Percentiles rank a stretch among this genome's conserved stretches.
Conservation (phyloP, 192 early-diverging fungal genomes). For the Coemansia interrupta region DNA sequence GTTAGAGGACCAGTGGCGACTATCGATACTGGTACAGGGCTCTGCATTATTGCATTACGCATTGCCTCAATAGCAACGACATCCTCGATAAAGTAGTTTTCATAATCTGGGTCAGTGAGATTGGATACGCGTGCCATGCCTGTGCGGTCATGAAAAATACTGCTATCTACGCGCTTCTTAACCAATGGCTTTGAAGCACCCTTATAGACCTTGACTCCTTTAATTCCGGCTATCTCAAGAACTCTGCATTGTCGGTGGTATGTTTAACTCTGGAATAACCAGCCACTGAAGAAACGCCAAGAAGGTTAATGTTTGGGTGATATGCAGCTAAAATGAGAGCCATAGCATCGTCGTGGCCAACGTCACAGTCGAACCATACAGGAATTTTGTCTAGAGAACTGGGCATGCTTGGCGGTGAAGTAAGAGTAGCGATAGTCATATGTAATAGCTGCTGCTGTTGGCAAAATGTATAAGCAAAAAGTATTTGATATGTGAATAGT, state of each 20-base stretch:
- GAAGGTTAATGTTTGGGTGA: constrained; percentile 22
- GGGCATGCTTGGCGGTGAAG: not conserved
- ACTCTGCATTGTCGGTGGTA: constrained; percentile 27
- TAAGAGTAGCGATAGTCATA: too few relatives aligned
- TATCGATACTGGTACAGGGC: constrained; percentile 15
- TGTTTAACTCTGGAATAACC: constrained; percentile 21
- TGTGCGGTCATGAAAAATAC: constrained; percentile 11
- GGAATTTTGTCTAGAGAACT: constrained; percentile 2
- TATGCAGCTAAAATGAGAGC: constrained; percentile 31
- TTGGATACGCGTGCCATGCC: constrained; percentile 16
- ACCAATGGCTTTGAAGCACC: constrained; percentile 31
- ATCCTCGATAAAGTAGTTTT: constrained; percentile 7
- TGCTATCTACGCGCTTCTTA: constrained; percentile 7
- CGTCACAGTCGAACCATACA: constrained; percentile 42
- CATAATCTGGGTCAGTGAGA: constrained; percentile 18
- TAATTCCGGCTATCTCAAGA: constrained; percentile 25
- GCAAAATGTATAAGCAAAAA: not conserved
- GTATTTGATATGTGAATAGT: not conserved
- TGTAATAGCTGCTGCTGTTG: too few relatives aligned
- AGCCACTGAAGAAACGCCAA: constrained; percentile 28
- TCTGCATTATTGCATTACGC: constrained; percentile 19
- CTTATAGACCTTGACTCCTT: constrained; percentile 22
- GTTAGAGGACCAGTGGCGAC: constrained; percentile 49
- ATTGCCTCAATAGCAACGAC: constrained; percentile 21
- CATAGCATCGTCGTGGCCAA: constrained; percentile 39